These are phyloP conservation scores for Dioscorea alata DNA, from an alignment of 106 monocot genomes.

Conservation along the genomic window DNA sequence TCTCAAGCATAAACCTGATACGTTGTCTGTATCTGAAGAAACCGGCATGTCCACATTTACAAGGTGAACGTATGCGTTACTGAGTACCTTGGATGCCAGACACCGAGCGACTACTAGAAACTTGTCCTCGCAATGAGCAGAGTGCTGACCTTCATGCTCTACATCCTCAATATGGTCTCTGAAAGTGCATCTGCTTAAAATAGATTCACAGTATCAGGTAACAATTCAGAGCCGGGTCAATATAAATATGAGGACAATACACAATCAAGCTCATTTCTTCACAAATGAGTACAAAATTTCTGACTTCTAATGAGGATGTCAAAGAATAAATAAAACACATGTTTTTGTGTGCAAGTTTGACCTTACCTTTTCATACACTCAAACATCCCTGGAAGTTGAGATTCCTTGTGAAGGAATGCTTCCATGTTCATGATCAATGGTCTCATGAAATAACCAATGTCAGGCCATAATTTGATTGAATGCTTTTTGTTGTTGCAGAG, in stretches of 20 bases:
- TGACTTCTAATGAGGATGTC: no score
- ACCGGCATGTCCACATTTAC: conserved; percentile 80
- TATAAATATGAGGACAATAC: background rate
- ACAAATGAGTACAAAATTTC: background rate
- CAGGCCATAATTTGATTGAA: conserved; percentile 74
- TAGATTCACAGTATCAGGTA: background rate
- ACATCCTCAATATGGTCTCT: conserved; percentile 44
- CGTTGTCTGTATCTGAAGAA: conserved; percentile 51
- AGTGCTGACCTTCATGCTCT: conserved; percentile 13
- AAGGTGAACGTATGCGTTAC: conserved; percentile 62
- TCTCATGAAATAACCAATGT: conserved; percentile 86
- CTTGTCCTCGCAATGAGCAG: conserved; percentile 52
- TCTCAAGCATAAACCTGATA: conserved; percentile 65
- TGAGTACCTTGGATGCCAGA: conserved; percentile 73
- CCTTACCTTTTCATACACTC: conserved; percentile 75
- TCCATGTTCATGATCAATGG: conserved; percentile 52
- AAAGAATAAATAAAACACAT: no score
- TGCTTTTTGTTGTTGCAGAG: conserved; percentile 59
- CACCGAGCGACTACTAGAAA: conserved; percentile 44
- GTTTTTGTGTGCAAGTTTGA: background rate
- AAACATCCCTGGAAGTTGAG: conserved; percentile 80
- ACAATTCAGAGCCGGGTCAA: background rate
- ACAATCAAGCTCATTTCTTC: background rate
- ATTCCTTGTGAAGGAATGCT: conserved; percentile 51
- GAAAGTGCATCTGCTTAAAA: conserved; percentile 59